Conservation (phyloP, 768 basidiomycete genomes). For the Butyriboletus loyo region DNA sequence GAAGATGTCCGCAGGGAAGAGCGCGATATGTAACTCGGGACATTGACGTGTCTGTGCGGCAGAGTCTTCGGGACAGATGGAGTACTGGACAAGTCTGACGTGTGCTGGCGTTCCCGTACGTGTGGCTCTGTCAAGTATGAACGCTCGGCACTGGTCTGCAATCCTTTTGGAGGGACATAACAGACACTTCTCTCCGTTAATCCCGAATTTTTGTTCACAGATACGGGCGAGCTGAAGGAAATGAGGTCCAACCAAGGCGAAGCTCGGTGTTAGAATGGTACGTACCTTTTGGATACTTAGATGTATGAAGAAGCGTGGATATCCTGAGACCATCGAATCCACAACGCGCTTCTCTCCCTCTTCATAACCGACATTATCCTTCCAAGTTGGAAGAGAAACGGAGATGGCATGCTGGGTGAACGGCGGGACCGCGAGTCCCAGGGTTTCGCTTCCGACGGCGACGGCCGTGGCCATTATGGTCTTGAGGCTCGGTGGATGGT, state of each 20-base stretch:
- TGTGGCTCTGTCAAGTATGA: conserved; percentile 54
- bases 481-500: not conserved
- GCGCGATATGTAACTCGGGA: conserved; percentile 74
- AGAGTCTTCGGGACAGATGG: conserved; percentile 61
- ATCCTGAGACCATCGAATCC: conserved; percentile 81
- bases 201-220: conserved; percentile 76
- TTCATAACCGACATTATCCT: conserved; percentile 89
- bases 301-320: conserved; percentile 95
- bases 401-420: conserved; percentile 87
- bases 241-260: not conserved
- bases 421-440: conserved; percentile 59
- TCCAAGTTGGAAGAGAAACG: conserved; percentile 92
- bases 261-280: conserved; percentile 16
- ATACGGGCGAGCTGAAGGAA: conserved; percentile 65
- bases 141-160: conserved; percentile 74
- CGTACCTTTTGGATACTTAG: conserved; percentile 75
- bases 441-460: conserved; percentile 13
- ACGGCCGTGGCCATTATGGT: conserved; percentile 5
- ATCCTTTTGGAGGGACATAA: conserved; percentile 71
- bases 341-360: conserved; percentile 80
- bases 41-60: conserved; percentile 28
- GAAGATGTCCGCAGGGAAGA: conserved; percentile 65
- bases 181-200: conserved; percentile 68
- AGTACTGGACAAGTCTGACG: conserved; percentile 63
- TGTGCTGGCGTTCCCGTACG: conserved; percentile 42